Percentiles rank a stretch among this genome's conserved stretches.
These are phyloP conservation scores for Lichtheimia hyalospora DNA, from an alignment of 371 early-diverging fungal genomes.

Conservation along the genomic window DNA sequence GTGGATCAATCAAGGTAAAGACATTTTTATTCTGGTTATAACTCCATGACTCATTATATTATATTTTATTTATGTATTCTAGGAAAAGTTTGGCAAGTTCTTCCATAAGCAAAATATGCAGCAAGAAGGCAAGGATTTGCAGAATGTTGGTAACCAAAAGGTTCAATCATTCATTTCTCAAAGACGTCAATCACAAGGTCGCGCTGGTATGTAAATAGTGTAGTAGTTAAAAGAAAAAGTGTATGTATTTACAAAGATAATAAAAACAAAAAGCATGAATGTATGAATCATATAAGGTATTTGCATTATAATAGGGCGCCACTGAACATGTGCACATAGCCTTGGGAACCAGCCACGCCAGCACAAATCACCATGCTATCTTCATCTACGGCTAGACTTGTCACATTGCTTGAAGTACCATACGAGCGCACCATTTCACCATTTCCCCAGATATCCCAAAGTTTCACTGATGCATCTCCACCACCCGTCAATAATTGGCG, in stretches of 20 bases:
- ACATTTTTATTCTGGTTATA: too few relatives aligned
- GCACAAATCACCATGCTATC: slow-evolving; percentile 34
- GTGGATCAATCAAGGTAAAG: slow-evolving; percentile 12
- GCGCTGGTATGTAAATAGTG: slow-evolving; percentile 8
- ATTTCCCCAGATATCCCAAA: slow-evolving; percentile 33
- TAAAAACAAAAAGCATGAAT: neutral
- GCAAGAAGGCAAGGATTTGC: neutral
- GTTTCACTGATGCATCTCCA: slow-evolving; percentile 37
- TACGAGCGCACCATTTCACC: slow-evolving; percentile 27
- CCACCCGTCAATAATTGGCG: slow-evolving; percentile 38
- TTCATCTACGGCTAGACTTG: slow-evolving; percentile 36
- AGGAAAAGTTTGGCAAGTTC: slow-evolving; percentile 8
- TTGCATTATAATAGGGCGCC: neutral
- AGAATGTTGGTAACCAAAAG: neutral
- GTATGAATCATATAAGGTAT: too few relatives aligned
- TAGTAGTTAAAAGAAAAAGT: neutral
- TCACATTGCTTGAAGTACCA: slow-evolving; percentile 29
- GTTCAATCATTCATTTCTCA: neutral
- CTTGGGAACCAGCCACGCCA: slow-evolving; percentile 40
- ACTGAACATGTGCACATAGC: slow-evolving; percentile 37
- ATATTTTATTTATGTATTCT: neutral
- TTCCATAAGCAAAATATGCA: neutral
- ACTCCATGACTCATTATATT: too few relatives aligned
- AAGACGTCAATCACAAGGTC: neutral
- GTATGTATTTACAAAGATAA: slow-evolving; percentile 3